phyloP scores from a whole-genome alignment of 495 filamentous ascomycete species.

The Penicillium desertorum region DNA sequence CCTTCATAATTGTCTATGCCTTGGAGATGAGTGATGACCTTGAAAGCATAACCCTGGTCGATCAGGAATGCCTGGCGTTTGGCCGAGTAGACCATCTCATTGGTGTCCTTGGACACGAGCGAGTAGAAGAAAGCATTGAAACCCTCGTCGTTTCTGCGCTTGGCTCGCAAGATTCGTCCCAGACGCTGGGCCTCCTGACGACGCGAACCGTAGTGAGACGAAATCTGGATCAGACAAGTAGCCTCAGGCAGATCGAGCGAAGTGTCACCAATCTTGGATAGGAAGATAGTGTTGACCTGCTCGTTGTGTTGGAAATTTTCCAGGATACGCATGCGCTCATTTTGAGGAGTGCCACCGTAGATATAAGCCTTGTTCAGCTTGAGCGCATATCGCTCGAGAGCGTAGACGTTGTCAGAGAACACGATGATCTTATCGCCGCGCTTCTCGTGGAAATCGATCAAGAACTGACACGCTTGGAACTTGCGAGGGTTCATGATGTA shows the following conservation, averaged over 20 bases:
- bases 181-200: conserved; percentile 96
- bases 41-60: conserved; percentile 98
- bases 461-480: conserved; percentile 93
- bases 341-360: conserved; percentile 83
- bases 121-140: conserved; percentile 99
- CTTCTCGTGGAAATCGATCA: conserved; percentile 96
- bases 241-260: conserved; percentile 96
- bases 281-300: conserved; percentile 90
- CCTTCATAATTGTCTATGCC: conserved; percentile 83
- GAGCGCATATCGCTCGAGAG: conserved; percentile 78
- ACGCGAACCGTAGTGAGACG: conserved; percentile 95
- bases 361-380: conserved; percentile 89
- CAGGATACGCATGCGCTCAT: conserved; percentile 83
- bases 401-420: conserved; percentile 98
- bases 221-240: conserved; percentile 97
- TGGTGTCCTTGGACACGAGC: conserved; percentile 92
- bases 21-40: conserved; percentile 94
- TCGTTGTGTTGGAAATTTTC: conserved; percentile 98
- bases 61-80: conserved; percentile 98
- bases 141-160: conserved; percentile 94
- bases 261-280: conserved; percentile 97
- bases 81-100: conserved; percentile 97
- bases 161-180: conserved; percentile 92
- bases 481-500: conserved; percentile 98
- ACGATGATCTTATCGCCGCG: conserved; percentile 98